Conservation (phyloP, 257 asterid genomes). For the Petrea volubilis region DNA sequence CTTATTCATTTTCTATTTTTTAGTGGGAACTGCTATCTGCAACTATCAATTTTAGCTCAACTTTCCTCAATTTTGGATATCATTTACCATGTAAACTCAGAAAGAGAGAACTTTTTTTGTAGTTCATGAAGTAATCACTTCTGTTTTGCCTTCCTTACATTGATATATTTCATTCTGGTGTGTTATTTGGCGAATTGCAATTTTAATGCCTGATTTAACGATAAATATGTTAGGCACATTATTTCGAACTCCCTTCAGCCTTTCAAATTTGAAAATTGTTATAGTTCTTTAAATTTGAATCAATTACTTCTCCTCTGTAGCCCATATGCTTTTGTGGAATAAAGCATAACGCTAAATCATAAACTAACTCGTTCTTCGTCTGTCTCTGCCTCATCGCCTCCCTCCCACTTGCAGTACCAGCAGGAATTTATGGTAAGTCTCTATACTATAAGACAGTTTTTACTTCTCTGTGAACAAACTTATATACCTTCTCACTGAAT, state of each 20-base stretch:
- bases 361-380: conserved; percentile 34
- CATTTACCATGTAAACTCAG: not conserved
- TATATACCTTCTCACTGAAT: not conserved
- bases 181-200: too few species aligned
- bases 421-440: conserved; percentile 84
- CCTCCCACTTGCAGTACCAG: conserved; percentile 63
- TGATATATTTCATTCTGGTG: not conserved
- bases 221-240: not conserved
- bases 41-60: not conserved
- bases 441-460: not conserved
- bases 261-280: not conserved
- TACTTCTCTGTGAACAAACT: not conserved
- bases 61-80: not conserved
- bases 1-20: not conserved
- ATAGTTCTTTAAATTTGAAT: not conserved
- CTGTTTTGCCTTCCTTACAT: not conserved
- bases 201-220: not conserved
- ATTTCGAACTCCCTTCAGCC: not conserved
- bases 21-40: not conserved
- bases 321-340: not conserved
- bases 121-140: not conserved
- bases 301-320: not conserved
- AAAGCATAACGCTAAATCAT: conserved; percentile 3
- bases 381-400: conserved; percentile 38
- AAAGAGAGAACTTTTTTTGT: not conserved